Conservation (phyloP, 768 basidiomycete genomes). For the Lactarius pseudohatsudake region DNA sequence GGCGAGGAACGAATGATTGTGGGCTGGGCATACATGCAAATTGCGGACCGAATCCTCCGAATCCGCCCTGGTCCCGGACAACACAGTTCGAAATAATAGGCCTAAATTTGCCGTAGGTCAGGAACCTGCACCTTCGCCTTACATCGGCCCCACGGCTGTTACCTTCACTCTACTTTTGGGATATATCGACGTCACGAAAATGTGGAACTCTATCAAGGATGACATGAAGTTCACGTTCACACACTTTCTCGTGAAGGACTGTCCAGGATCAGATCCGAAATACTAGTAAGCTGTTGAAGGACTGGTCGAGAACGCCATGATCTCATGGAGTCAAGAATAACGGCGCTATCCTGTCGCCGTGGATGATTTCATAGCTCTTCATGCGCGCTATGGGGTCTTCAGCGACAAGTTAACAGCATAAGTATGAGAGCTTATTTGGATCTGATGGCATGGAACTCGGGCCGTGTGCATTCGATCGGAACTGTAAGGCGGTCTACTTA, state of each 20-base stretch:
- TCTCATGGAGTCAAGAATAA: conserved; percentile 1
- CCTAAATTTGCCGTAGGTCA: not conserved
- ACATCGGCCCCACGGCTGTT: not conserved
- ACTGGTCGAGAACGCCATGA: conserved; percentile 10
- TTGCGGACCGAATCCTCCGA: not conserved
- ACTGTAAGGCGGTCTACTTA: not conserved
- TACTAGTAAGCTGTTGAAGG: not conserved
- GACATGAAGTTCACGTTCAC: not conserved
- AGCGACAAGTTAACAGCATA: not conserved
- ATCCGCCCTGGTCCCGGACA: not conserved
- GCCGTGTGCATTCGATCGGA: conserved; percentile 10
- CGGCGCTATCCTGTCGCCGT: not conserved
- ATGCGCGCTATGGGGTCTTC: not conserved
- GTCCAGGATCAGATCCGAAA: conserved; percentile 6
- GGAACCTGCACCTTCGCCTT: conserved; percentile 5
- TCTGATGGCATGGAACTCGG: conserved; percentile 15
- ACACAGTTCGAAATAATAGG: not conserved
- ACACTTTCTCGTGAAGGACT: not conserved
- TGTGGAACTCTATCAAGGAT: not conserved
- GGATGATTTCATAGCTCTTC: not conserved
- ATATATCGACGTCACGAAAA: not conserved
- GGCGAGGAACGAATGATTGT: not conserved
- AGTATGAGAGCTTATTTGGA: conserved; percentile 10
- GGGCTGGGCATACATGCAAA: not conserved
- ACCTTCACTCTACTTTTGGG: not conserved